A percentile compares a stretch with the other conserved stretches of the same genome.
Evolutionary conservation across 2,329 filamentous ascomycete genomes (phyloP).

Genomic region (Capronia americana): DNA sequence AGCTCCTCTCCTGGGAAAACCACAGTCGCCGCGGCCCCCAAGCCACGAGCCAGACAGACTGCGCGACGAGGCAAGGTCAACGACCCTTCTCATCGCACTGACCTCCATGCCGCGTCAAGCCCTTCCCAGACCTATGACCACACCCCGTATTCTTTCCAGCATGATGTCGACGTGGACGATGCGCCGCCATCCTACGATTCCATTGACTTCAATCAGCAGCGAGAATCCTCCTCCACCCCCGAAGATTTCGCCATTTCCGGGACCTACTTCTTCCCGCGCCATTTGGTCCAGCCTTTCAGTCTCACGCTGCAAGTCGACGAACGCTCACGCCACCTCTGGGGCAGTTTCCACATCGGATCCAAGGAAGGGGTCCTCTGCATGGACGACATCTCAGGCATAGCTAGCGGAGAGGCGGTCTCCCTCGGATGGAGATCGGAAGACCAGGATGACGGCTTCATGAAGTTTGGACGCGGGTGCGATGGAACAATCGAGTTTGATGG

Average conservation of each 20-base stretch:
- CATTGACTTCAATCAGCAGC: slow-evolving; percentile 13
- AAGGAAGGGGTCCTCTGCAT: slow-evolving; percentile 27
- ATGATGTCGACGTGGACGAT: slow-evolving; percentile 29
- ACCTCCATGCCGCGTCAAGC: slow-evolving; percentile 2
- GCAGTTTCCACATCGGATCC: slow-evolving; percentile 18
- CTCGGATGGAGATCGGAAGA: slow-evolving; percentile 31
- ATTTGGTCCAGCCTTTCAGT: background rate
- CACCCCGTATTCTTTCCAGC: slow-evolving; percentile 20
- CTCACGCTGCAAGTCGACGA: slow-evolving; percentile 21
- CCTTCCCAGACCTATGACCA: slow-evolving; percentile 10
- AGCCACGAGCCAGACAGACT: slow-evolving; percentile 14
- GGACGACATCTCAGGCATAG: slow-evolving; percentile 17
- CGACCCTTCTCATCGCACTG: background rate
- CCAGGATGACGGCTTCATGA: slow-evolving; percentile 16
- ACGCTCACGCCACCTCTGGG: slow-evolving; percentile 25
- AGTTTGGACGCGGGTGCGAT: slow-evolving; percentile 32
- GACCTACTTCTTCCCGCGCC: slow-evolving; percentile 23
- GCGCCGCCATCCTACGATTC: slow-evolving; percentile 23
- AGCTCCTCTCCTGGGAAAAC: slow-evolving; percentile 6
- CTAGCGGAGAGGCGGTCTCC: slow-evolving; percentile 1
- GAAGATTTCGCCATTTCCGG: slow-evolving; percentile 27
- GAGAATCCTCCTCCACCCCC: background rate
- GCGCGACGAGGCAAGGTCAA: slow-evolving; percentile 22
- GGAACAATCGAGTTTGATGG: slow-evolving; percentile 32
- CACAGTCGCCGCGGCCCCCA: background rate